Evolutionary conservation across 805 yeast genomes (phyloP).

Genomic region (Dipodascus albidus): DNA sequence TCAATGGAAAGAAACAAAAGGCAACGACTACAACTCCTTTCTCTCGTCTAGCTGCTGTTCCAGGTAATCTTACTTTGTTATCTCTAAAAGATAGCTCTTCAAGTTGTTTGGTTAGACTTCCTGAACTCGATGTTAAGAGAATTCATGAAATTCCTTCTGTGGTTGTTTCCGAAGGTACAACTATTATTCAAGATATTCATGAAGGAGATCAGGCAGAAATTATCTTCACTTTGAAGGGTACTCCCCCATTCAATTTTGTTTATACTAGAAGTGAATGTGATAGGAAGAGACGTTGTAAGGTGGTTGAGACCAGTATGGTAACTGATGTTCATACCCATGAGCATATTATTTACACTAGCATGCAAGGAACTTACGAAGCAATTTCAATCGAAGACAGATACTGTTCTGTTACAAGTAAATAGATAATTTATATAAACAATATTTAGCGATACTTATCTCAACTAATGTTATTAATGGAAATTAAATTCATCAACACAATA

Average conservation of each 20-base stretch:
- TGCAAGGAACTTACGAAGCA: conserved; percentile 93
- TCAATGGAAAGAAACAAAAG: conserved; percentile 48
- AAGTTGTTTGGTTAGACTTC: conserved; percentile 39
- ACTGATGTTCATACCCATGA: conserved; percentile 56
- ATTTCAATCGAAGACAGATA: conserved; percentile 76
- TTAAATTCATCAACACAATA: not conserved
- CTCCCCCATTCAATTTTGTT: conserved; percentile 82
- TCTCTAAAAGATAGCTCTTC: conserved; percentile 67
- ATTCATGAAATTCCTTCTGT: conserved; percentile 66
- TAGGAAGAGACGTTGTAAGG: conserved; percentile 27
- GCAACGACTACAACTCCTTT: conserved; percentile 43
- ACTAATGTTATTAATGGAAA: no score
- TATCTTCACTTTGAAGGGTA: conserved; percentile 69
- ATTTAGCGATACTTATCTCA: not conserved
- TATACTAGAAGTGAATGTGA: conserved; percentile 62
- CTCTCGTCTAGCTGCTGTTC: conserved; percentile 63
- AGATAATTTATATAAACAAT: not conserved
- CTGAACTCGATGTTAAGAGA: conserved; percentile 25
- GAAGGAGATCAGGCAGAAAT: conserved; percentile 93
- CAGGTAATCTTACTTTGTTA: conserved; percentile 62
- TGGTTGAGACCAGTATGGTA: conserved; percentile 46
- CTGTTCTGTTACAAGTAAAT: conserved; percentile 33
- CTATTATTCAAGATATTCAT: conserved; percentile 69
- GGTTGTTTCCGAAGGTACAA: conserved; percentile 70
- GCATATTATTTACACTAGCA: conserved; percentile 60